Conservation (phyloP, 75 land plant species). For the Cupressus sempervirens region DNA sequence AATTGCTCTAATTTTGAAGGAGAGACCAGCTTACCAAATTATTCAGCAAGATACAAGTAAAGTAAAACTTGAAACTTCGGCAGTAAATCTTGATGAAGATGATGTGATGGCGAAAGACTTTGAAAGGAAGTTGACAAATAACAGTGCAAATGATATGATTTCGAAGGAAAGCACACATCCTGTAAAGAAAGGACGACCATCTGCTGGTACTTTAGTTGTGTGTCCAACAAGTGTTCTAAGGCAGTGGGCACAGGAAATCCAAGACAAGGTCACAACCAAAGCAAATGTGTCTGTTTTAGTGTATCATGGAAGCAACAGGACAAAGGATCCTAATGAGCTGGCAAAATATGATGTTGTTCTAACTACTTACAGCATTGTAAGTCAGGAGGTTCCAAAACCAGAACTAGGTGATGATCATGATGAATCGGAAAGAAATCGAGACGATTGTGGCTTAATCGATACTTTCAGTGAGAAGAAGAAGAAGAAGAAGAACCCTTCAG, state of each 20-base stretch:
- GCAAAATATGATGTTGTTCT: slow-evolving; percentile 90
- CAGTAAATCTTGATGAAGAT: slow-evolving; percentile 85
- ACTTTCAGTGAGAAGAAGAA: slow-evolving; percentile 41
- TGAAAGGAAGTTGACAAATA: slow-evolving; percentile 19
- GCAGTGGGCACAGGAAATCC: slow-evolving; percentile 93
- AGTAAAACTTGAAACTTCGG: slow-evolving; percentile 38
- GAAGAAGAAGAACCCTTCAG: slow-evolving; percentile 40
- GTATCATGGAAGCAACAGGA: slow-evolving; percentile 89
- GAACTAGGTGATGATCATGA: slow-evolving; percentile 77
- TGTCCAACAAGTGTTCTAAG: slow-evolving; percentile 95
- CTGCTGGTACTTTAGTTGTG: slow-evolving; percentile 93
- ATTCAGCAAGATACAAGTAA: slow-evolving; percentile 17
- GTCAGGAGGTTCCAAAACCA: slow-evolving; percentile 93
- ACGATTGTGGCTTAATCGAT: slow-evolving; percentile 47
- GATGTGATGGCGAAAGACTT: slow-evolving; percentile 30
- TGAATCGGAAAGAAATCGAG: slow-evolving; percentile 44
- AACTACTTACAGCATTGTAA: slow-evolving; percentile 90
- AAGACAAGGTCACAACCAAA: slow-evolving; percentile 63
- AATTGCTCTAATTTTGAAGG: slow-evolving; percentile 85
- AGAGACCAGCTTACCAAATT: slow-evolving; percentile 31
- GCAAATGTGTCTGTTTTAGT: slow-evolving; percentile 68
- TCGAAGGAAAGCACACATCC: slow-evolving; percentile 10
- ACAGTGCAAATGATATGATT: slow-evolving; percentile 14
- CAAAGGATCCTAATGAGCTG: slow-evolving; percentile 73
- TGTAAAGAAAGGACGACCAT: slow-evolving; percentile 48